Percentiles rank a stretch among this genome's conserved stretches.
phyloP scores from a whole-genome alignment of 176 grass and related monocot species.

The Secale cereale region DNA sequence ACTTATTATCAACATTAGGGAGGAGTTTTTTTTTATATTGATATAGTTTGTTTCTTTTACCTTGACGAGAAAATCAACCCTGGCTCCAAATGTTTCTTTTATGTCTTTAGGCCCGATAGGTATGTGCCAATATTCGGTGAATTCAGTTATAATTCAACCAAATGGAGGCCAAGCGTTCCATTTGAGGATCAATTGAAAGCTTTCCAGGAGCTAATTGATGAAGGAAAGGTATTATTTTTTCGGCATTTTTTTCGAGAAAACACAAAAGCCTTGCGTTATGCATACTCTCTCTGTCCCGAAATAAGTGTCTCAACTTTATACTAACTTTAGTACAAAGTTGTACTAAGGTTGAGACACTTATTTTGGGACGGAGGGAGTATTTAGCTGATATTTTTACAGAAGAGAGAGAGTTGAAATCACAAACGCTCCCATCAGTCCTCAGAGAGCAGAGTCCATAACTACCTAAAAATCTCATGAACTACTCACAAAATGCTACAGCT shows the following conservation, averaged over 20 bases:
- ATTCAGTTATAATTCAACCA: constrained; percentile 65
- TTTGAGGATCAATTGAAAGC: constrained; percentile 72
- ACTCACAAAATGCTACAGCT: too few relatives aligned
- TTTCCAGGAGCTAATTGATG: constrained; percentile 71
- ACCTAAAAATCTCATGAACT: too few relatives aligned
- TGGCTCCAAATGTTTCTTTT: constrained; percentile 13
- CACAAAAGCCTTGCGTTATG: background rate
- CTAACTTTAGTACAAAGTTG: too few relatives aligned
- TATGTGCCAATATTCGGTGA: constrained; percentile 85
- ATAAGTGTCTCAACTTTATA: too few relatives aligned
- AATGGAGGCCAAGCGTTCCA: constrained; percentile 74
- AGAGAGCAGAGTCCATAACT: too few relatives aligned
- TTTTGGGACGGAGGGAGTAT: too few relatives aligned
- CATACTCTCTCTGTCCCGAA: too few relatives aligned
- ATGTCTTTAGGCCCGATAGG: constrained; percentile 83
- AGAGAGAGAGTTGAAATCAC: too few relatives aligned
- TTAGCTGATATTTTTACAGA: too few relatives aligned
- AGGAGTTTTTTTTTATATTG: background rate
- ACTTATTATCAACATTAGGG: background rate
- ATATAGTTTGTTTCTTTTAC: background rate
- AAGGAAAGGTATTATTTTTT: constrained; percentile 65
- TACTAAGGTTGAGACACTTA: too few relatives aligned
- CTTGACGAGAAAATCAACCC: background rate
- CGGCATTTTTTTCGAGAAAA: background rate
- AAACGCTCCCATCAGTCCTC: too few relatives aligned